Evolutionary conservation across 108 stramenopile species (phyloP), one percentile per base, ranked within the genome.

Genomic region (Skeletonema menzelii): DNA sequence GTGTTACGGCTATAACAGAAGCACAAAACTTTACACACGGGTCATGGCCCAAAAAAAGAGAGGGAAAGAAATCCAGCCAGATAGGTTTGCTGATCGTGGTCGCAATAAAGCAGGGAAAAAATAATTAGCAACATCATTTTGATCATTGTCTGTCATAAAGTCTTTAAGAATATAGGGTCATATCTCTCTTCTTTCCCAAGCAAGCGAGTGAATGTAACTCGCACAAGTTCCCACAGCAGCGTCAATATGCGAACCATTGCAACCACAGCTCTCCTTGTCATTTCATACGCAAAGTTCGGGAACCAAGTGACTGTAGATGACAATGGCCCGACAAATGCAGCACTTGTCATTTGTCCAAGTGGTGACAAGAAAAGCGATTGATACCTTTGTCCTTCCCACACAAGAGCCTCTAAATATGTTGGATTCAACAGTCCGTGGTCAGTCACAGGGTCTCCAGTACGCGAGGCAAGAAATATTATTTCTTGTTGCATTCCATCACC

Each of bases 361-460:
- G 82, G 74, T 30, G 82, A 77, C 34, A 75, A 13, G 26, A 81
- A 84, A 0, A 80, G 22, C 32, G 75, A 77, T 81, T 87, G 91
- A 85, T 87, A 95, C 27, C 92, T 66, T 49, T 68, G 73, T 30
- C 91, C 91, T 86, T 95, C 94, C 90, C 90, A 95, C 31, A 73
- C 56, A 14, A 95, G 76, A 24, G 94, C 94, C 24, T 88, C 79
- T 30, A 81, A 61, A 62, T 96, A 96, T 5, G 95, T 96, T 14
- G 91, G 90, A 27, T 85, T 87, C 27, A 93, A 59, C 35, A 96
- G 73, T 35, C 79, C 73, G 59, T 96, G 95, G 66, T 96, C 95
- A 64, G 74, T 77, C 12, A 91, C 81, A 2, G 95, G 95, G 67
- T 96, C 92, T 19, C 81, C 81, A 2, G 76, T 77, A 10, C 76